Percentiles rank a stretch among this genome's conserved stretches.
Conservation (phyloP, 257 asterid species). For the Dorcoceras hygrometricum region DNA sequence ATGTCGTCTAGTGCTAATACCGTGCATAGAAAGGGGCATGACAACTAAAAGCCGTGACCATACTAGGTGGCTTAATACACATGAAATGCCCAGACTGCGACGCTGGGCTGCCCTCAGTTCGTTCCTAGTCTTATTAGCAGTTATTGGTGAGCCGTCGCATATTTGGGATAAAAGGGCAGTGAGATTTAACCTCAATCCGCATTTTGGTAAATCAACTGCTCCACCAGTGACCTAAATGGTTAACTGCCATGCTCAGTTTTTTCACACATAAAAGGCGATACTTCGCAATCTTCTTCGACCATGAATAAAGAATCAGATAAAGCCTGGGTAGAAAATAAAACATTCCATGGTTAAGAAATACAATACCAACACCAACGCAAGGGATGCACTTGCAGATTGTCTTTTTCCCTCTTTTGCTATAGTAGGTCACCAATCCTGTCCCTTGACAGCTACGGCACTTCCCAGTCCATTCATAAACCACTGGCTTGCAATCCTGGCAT, state of each 20-base stretch:
- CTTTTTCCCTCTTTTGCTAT: conserved; percentile 78
- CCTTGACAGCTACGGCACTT: conserved; percentile 97
- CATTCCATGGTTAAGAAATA: conserved; percentile 16
- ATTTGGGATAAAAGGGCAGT: background rate
- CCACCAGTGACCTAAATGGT: background rate
- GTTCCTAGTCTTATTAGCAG: background rate
- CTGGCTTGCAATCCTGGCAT: conserved; percentile 73
- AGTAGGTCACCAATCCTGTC: conserved; percentile 77
- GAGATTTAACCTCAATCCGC: background rate
- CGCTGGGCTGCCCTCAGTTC: background rate
- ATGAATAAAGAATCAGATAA: background rate
- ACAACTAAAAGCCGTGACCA: background rate
- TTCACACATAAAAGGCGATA: background rate
- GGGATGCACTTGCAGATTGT: conserved; percentile 93
- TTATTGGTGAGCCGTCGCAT: background rate
- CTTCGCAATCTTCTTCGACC: background rate
- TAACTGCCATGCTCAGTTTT: background rate
- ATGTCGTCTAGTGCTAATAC: background rate
- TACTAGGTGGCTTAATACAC: background rate
- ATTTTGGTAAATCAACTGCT: background rate
- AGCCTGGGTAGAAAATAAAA: background rate
- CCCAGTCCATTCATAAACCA: conserved; percentile 98
- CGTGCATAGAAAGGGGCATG: background rate
- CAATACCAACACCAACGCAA: conserved; percentile 73
- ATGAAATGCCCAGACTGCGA: background rate